Evolutionary conservation across 192 early-diverging fungal genomes (phyloP), one percentile per base, ranked within the genome.

Genomic region (Anaeromyces robustus): DNA sequence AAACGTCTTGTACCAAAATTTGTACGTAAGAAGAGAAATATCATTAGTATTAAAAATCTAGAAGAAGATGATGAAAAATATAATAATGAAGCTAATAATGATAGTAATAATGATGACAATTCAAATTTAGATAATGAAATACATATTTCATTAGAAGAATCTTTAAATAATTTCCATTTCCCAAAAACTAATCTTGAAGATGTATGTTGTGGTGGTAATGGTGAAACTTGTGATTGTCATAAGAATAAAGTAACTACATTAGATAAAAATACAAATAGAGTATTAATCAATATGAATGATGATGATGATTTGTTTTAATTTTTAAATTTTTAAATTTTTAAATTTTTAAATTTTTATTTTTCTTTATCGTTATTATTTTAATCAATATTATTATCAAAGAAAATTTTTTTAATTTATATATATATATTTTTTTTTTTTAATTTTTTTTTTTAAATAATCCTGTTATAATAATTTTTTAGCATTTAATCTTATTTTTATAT

Each of bases 1-100:
- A 77, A 83, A 43, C 30, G 31, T 30, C 30, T 78, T 29, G 82
- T 81, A 0, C 86, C 86, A 17, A 84, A 84, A 77, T 80, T 86
- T 12, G 85, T 86, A n/a, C 78, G 87, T 34, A 82, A 84, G 29
- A 82, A 78, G 77, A 82, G 86, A 26, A 86, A 86, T 78, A 86
- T 86, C 77, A 85, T 88, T 29, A 86, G 81, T 78, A 37, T 86
- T 26, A 86, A 52, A 16, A 37, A 32, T 14, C 30, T 84, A 12
- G 83, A 29, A 30, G 32, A 29, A 59, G 82, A 83, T 29, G 83
- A 29, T 4, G n/a, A 16, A 9, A 79, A 83, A 32, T 82, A 83
- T 29, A 82, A 82, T 9, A 83, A 77, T 18, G 83, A n/a, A 12
- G 13, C 37, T 39, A 39, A 39, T 14, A 12, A 7, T 39, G 37